Base-by-base conservation (phyloP, 176 grass and related monocot species). In the Raddia guianensis region DNA sequence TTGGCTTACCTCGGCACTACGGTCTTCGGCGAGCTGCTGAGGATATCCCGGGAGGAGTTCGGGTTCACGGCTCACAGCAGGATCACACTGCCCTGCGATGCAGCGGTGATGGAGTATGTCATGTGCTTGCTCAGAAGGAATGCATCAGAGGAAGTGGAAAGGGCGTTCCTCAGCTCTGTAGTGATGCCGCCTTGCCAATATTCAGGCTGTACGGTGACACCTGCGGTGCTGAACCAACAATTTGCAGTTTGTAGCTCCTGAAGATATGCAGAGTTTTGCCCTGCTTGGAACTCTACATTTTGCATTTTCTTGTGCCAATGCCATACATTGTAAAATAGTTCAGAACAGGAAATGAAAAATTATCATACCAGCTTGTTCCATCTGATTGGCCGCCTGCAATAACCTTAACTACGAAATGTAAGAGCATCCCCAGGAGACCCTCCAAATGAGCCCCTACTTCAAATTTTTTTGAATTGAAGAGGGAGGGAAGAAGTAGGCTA, bases 71-170 rank as follows among this genome's bases (percentile, higher is more conserved):
- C 50, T 8, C 62, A 90, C 4, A 58, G 84, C 5, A 75, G 73
- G 33, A 95, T 95, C 65, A 95, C 65, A 15, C 76, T 94, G 63
- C 72, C 89, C 0, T 91, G 81, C 13, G 86, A 94, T 49, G 80
- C 83, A 46, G 56, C 40, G 2, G 72, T 76, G 14, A 76, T 85
- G 80, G 86, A 89, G 73, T 85, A 94, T 27, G 78, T 59, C 0
- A 43, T 94, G 64, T 80, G 75, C n/a, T 90, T 92, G 84, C 70
- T 95, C 27, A 34, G 42, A 49, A 89, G 83, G 78, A 83, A 75
- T 57, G 59, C 79, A 7, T 89, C 83, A 8, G 40, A 82, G 63
- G 84, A 91, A n/a, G 77, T 89, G 1, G 89, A 91, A 71, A 90
- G 43, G 45, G 84, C 84, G 5, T 70, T 89, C 61, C 55, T 90